Evolutionary conservation across 306 rosid species (phyloP).

Genomic region (Fagus sylvatica): DNA sequence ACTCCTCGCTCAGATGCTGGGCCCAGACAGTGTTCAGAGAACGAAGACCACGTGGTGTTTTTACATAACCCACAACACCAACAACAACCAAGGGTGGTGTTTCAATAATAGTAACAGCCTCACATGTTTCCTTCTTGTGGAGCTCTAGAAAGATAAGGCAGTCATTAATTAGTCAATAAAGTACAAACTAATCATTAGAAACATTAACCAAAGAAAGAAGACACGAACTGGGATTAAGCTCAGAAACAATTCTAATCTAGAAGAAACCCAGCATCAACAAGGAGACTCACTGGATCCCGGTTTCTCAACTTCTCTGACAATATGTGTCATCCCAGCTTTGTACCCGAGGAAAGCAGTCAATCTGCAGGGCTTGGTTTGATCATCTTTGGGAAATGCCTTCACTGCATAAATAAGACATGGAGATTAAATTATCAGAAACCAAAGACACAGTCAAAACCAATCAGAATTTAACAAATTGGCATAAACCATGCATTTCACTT

Average conservation of each 20-base stretch:
- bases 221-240: not conserved
- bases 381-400: conserved; percentile 94
- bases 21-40: conserved; percentile 80
- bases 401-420: conserved; percentile 37
- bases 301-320: conserved; percentile 84
- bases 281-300: conserved; percentile 71
- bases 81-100: conserved; percentile 86
- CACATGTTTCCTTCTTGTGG: conserved; percentile 93
- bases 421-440: not conserved
- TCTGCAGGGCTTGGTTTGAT: conserved; percentile 59
- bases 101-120: conserved; percentile 78
- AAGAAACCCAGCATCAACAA: not conserved
- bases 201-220: not conserved
- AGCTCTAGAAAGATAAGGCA: conserved; percentile 45
- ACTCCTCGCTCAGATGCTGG: conserved; percentile 83
- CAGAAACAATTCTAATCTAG: not conserved
- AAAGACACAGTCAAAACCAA: not conserved
- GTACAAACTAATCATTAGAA: not conserved
- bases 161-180: not conserved
- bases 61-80: conserved; percentile 84
- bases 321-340: conserved; percentile 94
- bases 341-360: conserved; percentile 77
- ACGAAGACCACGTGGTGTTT: conserved; percentile 89
- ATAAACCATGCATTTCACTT: not conserved
- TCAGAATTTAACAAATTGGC: not conserved